A percentile compares a stretch with the other conserved stretches of the same genome.
Conservation (phyloP, 2,329 filamentous ascomycete species). For the Aotearoamyces nothofagi region DNA sequence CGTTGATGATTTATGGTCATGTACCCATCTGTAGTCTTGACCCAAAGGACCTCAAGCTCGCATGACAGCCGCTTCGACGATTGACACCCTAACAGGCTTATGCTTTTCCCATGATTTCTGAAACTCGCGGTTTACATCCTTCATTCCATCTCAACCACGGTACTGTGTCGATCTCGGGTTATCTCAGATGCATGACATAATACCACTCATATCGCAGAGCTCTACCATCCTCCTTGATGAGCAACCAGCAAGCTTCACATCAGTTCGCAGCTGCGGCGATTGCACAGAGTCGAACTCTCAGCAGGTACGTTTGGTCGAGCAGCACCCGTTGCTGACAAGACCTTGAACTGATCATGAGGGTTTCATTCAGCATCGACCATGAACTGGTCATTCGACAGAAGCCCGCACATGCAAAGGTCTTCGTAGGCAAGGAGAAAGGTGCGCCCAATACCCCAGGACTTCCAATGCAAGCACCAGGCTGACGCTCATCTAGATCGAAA, state of each 20-base stretch:
- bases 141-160: too few relatives aligned
- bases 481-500: constrained; percentile 47
- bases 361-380: constrained; percentile 32
- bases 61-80: too few relatives aligned
- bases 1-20: too few relatives aligned
- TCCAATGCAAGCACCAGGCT: constrained; percentile 4
- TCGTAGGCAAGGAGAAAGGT: constrained; percentile 65
- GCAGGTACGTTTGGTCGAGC: constrained; percentile 9
- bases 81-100: too few relatives aligned
- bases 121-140: too few relatives aligned
- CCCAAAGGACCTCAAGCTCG: too few relatives aligned
- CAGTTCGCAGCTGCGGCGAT: constrained; percentile 13
- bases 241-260: constrained; percentile 8
- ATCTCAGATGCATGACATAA: too few relatives aligned
- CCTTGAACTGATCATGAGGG: constrained; percentile 14
- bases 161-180: too few relatives aligned
- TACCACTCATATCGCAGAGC: background rate
- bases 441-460: constrained; percentile 9
- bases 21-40: too few relatives aligned
- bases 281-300: constrained; percentile 10
- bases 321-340: background rate
- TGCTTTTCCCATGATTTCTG: too few relatives aligned
- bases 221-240: constrained; percentile 5
- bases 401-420: constrained; percentile 50
- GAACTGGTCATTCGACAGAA: constrained; percentile 47